Conservation (phyloP, 306 rosid species). For the Begonia loranthoides region DNA sequence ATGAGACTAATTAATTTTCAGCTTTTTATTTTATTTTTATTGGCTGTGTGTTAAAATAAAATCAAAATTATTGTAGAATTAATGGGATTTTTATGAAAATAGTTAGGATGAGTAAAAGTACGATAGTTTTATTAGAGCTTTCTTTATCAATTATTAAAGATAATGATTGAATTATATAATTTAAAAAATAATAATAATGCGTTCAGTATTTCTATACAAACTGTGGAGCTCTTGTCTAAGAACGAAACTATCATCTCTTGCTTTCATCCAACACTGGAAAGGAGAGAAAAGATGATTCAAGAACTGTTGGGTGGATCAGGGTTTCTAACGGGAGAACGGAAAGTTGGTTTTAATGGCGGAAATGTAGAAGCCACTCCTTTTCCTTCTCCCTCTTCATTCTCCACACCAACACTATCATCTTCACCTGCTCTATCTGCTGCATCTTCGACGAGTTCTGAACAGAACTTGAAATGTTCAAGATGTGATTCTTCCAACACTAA, state of each 20-base stretch:
- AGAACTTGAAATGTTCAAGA: slow-evolving; percentile 54
- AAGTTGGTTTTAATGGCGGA: slow-evolving; percentile 37
- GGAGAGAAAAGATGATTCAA: slow-evolving; percentile 73
- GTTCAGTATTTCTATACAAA: too few relatives aligned
- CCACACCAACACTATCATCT: slow-evolving; percentile 9
- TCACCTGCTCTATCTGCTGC: slow-evolving; percentile 6
- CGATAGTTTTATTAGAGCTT: too few relatives aligned
- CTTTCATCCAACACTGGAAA: slow-evolving; percentile 64
- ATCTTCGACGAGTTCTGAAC: slow-evolving; percentile 20
- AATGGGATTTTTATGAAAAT: too few relatives aligned
- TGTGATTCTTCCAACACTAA: slow-evolving; percentile 43
- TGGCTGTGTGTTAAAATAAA: too few relatives aligned
- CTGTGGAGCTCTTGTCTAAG: too few relatives aligned
- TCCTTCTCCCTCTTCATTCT: slow-evolving; percentile 25
- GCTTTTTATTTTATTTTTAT: too few relatives aligned
- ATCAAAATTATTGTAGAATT: too few relatives aligned
- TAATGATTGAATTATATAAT: too few relatives aligned
- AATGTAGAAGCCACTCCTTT: slow-evolving; percentile 20
- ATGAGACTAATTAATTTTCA: too few relatives aligned
- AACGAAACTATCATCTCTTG: slow-evolving; percentile 42
- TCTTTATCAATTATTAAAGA: too few relatives aligned
- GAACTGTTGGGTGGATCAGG: slow-evolving; percentile 68
- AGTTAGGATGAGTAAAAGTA: too few relatives aligned
- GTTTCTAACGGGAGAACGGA: slow-evolving; percentile 37
- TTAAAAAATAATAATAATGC: too few relatives aligned